Percentiles rank a stretch among this genome's conserved stretches.
These are phyloP conservation scores for Zasmidium angulare DNA, from an alignment of 2,329 filamentous ascomycete species.

Conservation along the genomic window DNA sequence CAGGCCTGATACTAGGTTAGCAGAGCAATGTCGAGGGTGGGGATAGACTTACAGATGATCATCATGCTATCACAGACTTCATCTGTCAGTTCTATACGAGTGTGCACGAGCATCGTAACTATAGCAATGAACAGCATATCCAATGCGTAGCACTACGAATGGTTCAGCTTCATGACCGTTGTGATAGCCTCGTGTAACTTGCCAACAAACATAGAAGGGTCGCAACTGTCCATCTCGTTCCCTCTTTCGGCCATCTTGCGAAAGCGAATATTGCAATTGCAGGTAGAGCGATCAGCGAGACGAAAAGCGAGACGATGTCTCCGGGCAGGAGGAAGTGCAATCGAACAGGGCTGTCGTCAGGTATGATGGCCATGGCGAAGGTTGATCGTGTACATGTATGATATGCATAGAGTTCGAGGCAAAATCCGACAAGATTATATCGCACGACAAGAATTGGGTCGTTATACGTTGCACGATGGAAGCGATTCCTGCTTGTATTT, in stretches of 20 bases:
- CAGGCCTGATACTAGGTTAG: slow-evolving; percentile 4
- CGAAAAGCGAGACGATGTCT: slow-evolving; percentile 10
- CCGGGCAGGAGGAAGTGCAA: slow-evolving; percentile 9
- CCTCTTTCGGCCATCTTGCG: not conserved
- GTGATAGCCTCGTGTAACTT: not conserved
- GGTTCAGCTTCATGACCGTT: not conserved
- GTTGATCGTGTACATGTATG: not conserved
- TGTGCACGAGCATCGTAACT: slow-evolving; percentile 7
- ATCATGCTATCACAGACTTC: slow-evolving; percentile 10
- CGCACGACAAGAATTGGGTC: no score
- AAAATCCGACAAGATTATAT: not conserved
- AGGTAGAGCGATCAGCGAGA: slow-evolving; percentile 14
- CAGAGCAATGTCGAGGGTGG: not conserved
- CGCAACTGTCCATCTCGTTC: not conserved
- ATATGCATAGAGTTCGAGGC: not conserved
- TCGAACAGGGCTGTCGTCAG: slow-evolving; percentile 9
- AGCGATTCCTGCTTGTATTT: no score
- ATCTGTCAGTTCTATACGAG: not conserved
- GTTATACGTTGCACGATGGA: not conserved
- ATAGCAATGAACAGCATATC: slow-evolving; percentile 9
- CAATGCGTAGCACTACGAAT: slow-evolving; percentile 7
- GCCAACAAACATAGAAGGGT: not conserved
- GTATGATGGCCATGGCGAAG: slow-evolving; percentile 11
- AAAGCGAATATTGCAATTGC: slow-evolving; percentile 12
- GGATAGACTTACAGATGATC: slow-evolving; percentile 5